Evolutionary conservation across 2,329 filamentous ascomycete genomes (phyloP).

Genomic region (Arthrobotrys conoides): DNA sequence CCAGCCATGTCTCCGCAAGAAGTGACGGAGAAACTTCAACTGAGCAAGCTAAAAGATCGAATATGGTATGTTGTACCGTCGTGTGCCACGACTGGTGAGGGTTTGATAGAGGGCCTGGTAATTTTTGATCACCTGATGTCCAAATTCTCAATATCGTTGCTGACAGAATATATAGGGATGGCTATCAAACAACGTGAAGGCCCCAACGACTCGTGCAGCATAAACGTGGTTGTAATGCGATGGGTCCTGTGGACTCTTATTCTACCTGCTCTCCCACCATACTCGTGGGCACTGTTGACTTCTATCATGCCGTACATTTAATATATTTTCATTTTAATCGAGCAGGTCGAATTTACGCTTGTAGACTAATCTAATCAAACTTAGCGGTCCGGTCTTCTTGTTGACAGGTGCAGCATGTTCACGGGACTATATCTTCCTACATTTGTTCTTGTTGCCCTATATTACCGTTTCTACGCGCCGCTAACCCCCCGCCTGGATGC

Average conservation of each 20-base stretch:
- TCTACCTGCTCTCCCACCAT: conserved; percentile 10
- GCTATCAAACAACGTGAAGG: conserved; percentile 50
- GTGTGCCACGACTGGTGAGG: conserved; percentile 84
- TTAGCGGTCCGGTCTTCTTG: conserved; percentile 24
- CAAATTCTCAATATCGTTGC: background rate
- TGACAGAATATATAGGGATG: conserved; percentile 27
- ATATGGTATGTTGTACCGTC: conserved; percentile 86
- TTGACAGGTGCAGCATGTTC: conserved; percentile 31
- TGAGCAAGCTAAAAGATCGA: conserved; percentile 84
- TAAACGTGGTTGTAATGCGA: conserved; percentile 12
- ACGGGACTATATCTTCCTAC: conserved; percentile 3
- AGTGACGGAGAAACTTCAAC: conserved; percentile 82
- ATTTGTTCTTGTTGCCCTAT: background rate
- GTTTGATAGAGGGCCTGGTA: conserved; percentile 84
- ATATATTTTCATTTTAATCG: conserved; percentile 19
- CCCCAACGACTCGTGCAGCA: conserved; percentile 44
- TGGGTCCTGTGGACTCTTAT: conserved; percentile 1
- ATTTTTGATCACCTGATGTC: conserved; percentile 64
- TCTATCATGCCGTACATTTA: conserved; percentile 17
- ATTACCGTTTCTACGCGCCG: background rate
- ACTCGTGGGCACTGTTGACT: conserved; percentile 3
- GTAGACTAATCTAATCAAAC: conserved; percentile 29
- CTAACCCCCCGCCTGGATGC: background rate
- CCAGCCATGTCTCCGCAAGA: conserved; percentile 85
- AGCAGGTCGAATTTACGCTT: conserved; percentile 28